A percentile compares a stretch with the other conserved stretches of the same genome.
Evolutionary conservation across 1,284 basidiomycete species (phyloP).

Genomic region (Malassezia sympodialis): DNA sequence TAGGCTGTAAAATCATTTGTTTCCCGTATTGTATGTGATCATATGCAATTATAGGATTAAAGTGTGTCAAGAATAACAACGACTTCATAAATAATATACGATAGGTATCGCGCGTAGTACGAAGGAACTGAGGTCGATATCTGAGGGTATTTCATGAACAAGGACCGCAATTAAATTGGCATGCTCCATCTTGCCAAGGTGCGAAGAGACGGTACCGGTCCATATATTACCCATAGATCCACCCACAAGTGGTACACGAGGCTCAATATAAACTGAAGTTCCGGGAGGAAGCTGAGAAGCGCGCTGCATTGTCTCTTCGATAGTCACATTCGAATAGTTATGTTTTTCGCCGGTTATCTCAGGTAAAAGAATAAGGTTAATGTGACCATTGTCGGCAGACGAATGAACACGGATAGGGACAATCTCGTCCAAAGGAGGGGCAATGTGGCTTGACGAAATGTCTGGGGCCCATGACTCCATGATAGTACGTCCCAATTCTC

Average conservation of each 20-base stretch:
- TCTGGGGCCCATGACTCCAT: slow-evolving; percentile 99
- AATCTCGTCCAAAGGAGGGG: slow-evolving; percentile 93
- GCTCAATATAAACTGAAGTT: not conserved
- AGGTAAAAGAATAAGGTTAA: slow-evolving; percentile 85
- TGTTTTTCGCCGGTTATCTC: not conserved
- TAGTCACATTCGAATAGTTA: not conserved
- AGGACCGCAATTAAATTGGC: not conserved
- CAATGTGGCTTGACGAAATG: slow-evolving; percentile 93
- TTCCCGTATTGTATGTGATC: too few species aligned
- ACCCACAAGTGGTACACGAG: not conserved
- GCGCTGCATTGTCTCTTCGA: not conserved
- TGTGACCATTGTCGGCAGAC: slow-evolving; percentile 90
- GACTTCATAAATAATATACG: not conserved
- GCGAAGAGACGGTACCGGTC: not conserved
- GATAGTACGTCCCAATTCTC: slow-evolving; percentile 72
- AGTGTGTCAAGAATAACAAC: not conserved
- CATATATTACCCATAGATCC: not conserved
- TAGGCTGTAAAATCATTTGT: not conserved
- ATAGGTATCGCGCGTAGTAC: not conserved
- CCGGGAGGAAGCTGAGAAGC: not conserved
- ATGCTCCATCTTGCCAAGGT: not conserved
- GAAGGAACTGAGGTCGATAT: not conserved
- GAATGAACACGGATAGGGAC: slow-evolving; percentile 78
- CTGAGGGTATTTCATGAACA: not conserved
- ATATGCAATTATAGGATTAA: not conserved